phyloP scores from a whole-genome alignment of 2,329 filamentous ascomycete genomes.

The Diplodia intermedia region DNA sequence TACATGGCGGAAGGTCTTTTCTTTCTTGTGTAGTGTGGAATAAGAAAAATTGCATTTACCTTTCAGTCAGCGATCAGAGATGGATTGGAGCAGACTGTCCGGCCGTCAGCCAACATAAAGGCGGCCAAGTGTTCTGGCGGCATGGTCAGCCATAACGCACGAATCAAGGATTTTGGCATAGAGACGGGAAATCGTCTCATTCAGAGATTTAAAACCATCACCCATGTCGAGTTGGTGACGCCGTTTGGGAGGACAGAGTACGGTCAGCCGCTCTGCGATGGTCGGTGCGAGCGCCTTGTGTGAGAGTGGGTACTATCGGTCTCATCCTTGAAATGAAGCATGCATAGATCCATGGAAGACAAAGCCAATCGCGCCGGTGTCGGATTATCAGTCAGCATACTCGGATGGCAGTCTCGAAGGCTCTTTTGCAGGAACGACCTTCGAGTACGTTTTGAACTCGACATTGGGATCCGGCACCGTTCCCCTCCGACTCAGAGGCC shows the following conservation, averaged over 20 bases:
- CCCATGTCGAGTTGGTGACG: background rate
- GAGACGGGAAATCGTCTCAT: background rate
- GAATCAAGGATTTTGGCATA: background rate
- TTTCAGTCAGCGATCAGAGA: background rate
- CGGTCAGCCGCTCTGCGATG: background rate
- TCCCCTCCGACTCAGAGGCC: slow-evolving; percentile 67
- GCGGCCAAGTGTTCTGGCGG: background rate
- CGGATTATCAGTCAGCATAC: background rate
- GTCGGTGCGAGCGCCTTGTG: background rate
- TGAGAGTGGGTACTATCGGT: background rate
- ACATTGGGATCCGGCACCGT: slow-evolving; percentile 62
- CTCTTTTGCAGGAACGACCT: slow-evolving; percentile 48
- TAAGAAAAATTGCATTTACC: background rate
- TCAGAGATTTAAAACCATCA: background rate
- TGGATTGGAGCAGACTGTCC: background rate
- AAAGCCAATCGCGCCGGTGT: background rate
- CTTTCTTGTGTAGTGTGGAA: background rate
- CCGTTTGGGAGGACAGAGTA: background rate
- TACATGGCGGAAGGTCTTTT: background rate
- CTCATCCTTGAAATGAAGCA: background rate
- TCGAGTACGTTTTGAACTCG: slow-evolving; percentile 47
- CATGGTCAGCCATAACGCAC: background rate
- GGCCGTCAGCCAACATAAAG: background rate
- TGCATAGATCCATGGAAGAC: background rate
- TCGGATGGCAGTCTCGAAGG: slow-evolving; percentile 33